These are phyloP conservation scores for Diutina scorzettiae DNA, from an alignment of 1,139 yeast species.

Conservation along the genomic window DNA sequence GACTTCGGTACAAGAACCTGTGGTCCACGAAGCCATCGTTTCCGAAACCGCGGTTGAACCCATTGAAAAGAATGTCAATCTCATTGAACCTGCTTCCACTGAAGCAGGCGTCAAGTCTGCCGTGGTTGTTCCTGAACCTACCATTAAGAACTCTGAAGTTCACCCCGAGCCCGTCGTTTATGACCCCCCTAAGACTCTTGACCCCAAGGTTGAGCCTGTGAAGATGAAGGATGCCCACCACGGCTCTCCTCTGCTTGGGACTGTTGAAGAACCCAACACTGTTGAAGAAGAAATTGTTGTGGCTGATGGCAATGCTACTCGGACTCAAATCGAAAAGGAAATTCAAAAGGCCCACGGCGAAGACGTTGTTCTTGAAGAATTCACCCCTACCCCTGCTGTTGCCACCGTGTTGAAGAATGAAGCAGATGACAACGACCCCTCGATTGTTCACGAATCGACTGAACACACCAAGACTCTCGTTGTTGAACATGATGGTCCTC, in stretches of 20 bases:
- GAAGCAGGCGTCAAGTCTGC: neutral
- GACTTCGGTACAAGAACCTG: neutral
- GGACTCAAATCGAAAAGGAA: neutral
- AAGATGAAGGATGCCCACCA: neutral
- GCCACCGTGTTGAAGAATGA: neutral
- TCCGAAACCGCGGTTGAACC: neutral
- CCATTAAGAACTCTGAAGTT: neutral
- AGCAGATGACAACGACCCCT: neutral
- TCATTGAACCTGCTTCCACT: neutral
- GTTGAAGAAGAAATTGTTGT: conserved; percentile 4
- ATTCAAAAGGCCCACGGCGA: neutral
- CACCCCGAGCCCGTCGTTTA: neutral
- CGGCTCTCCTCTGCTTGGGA: neutral
- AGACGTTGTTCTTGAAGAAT: conserved; percentile 1
- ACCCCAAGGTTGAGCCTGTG: conserved; percentile 1
- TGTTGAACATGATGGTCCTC: neutral
- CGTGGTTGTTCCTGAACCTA: neutral
- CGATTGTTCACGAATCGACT: neutral
- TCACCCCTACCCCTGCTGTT: conserved; percentile 2
- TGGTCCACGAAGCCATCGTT: neutral
- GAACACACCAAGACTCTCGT: neutral
- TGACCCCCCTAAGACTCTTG: conserved; percentile 2
- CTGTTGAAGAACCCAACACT: neutral
- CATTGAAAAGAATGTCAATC: too few species aligned
- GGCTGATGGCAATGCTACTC: neutral